Percentiles rank a stretch among this genome's conserved stretches.
These are phyloP conservation scores for Phytophthora tentaculata DNA, from an alignment of 352 stramenopile genomes.

Conservation along the genomic window DNA sequence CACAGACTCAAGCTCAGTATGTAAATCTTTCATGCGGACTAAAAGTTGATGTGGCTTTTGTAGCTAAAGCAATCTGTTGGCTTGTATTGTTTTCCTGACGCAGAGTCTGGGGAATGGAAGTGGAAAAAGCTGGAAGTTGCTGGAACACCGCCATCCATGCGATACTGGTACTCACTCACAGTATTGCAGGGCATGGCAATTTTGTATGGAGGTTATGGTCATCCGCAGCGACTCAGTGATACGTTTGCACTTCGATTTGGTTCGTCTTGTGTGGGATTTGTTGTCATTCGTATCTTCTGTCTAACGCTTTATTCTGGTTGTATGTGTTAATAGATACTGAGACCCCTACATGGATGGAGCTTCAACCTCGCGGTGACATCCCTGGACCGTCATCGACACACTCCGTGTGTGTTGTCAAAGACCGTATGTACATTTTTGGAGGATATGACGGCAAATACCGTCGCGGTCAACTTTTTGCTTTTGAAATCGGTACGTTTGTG, in stretches of 20 bases:
- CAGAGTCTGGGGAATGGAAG: slow-evolving; percentile 50
- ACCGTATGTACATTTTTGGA: slow-evolving; percentile 68
- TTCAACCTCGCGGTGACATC: slow-evolving; percentile 48
- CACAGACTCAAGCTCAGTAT: slow-evolving; percentile 59
- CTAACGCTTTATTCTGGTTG: slow-evolving; percentile 6
- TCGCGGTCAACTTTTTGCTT: slow-evolving; percentile 51
- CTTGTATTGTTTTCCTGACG: neutral
- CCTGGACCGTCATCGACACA: slow-evolving; percentile 60
- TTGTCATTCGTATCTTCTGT: neutral
- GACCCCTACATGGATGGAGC: slow-evolving; percentile 53
- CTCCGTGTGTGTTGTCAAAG: slow-evolving; percentile 53
- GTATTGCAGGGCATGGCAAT: slow-evolving; percentile 51
- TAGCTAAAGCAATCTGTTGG: slow-evolving; percentile 2
- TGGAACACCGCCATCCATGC: slow-evolving; percentile 58
- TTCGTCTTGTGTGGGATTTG: slow-evolving; percentile 19
- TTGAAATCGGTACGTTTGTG: slow-evolving; percentile 44
- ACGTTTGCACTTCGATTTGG: slow-evolving; percentile 65
- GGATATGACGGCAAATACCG: slow-evolving; percentile 70
- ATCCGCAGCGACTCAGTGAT: slow-evolving; percentile 54
- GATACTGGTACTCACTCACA: slow-evolving; percentile 66
- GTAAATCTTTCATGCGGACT: slow-evolving; percentile 15
- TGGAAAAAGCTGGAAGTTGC: slow-evolving; percentile 57
- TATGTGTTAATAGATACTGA: slow-evolving; percentile 32
- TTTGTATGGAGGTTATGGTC: slow-evolving; percentile 65
- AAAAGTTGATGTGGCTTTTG: neutral